phyloP scores from a whole-genome alignment of 352 stramenopile species.

The Globisporangium splendens region DNA sequence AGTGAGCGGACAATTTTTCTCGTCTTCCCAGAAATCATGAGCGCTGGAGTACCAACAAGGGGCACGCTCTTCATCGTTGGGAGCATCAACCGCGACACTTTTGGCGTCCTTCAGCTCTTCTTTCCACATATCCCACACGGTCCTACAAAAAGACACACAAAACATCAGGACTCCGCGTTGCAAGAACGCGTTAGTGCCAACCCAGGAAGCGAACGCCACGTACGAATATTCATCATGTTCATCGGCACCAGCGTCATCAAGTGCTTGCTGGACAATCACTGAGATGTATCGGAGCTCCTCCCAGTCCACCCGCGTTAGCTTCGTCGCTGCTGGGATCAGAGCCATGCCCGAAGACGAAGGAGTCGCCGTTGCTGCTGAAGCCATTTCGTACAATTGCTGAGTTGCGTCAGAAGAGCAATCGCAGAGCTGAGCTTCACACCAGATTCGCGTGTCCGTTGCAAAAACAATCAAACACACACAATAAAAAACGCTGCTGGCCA shows the following conservation, averaged over 20 bases:
- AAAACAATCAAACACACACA: no score
- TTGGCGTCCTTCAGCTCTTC: constrained; percentile 42
- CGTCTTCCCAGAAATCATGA: constrained; percentile 84
- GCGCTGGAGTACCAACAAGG: constrained; percentile 66
- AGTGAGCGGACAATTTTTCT: constrained; percentile 88
- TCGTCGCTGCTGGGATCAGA: constrained; percentile 22
- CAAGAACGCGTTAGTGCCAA: not conserved
- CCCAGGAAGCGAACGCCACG: constrained; percentile 5
- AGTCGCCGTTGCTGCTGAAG: constrained; percentile 8
- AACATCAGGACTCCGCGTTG: not conserved
- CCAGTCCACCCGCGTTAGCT: constrained; percentile 54
- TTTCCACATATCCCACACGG: constrained; percentile 75
- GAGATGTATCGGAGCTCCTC: constrained; percentile 43
- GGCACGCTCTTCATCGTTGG: constrained; percentile 15
- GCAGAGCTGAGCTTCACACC: not conserved
- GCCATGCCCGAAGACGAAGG: constrained; percentile 3
- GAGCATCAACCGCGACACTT: constrained; percentile 4
- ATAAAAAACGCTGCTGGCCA: not conserved
- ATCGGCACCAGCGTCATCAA: constrained; percentile 52
- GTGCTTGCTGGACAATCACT: constrained; percentile 49
- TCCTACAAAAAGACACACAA: constrained; percentile 23
- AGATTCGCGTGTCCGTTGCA: not conserved
- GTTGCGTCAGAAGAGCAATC: not conserved
- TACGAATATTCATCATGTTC: constrained; percentile 62
- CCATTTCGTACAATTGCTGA: constrained; percentile 6